Evolutionary conservation across 1,284 basidiomycete genomes (phyloP).

Genomic region (Vanrija pseudolonga): DNA sequence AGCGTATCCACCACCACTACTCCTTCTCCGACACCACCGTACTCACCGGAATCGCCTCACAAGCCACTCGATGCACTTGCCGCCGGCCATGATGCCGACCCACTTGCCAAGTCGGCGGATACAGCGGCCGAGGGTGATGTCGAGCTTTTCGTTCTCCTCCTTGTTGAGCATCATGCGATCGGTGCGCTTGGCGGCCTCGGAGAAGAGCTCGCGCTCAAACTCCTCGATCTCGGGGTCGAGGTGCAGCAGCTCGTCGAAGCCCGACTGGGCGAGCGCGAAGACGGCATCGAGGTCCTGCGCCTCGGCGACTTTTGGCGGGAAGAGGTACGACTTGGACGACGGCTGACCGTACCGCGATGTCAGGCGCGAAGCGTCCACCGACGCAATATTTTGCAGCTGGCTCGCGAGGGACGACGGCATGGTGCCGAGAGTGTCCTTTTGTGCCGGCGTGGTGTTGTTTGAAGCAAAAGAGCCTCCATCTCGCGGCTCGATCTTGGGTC

Average conservation of each 20-base stretch:
- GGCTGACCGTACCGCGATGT: conserved; percentile 55
- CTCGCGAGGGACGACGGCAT: conserved; percentile 68
- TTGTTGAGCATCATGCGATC: conserved; percentile 77
- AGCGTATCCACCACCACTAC: background rate
- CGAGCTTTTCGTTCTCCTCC: conserved; percentile 62
- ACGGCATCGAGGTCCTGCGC: conserved; percentile 83
- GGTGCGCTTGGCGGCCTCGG: conserved; percentile 66
- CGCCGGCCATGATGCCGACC: conserved; percentile 74
- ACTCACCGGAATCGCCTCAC: conserved; percentile 83
- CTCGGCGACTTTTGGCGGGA: conserved; percentile 73
- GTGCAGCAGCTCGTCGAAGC: conserved; percentile 63
- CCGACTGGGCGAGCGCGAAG: conserved; percentile 75
- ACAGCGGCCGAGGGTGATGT: conserved; percentile 53
- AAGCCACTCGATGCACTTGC: conserved; percentile 93
- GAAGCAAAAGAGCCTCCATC: background rate
- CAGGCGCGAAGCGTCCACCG: conserved; percentile 72
- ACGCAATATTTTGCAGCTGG: conserved; percentile 76
- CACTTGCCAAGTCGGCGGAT: conserved; percentile 71
- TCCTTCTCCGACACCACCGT: background rate
- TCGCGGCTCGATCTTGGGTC: background rate
- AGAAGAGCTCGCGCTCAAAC: conserved; percentile 72
- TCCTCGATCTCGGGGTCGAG: conserved; percentile 56
- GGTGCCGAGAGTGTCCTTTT: conserved; percentile 1
- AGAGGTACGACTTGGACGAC: conserved; percentile 74
- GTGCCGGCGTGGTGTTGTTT: background rate